A percentile compares a stretch with the other conserved stretches of the same genome.
phyloP scores from a whole-genome alignment of 2,329 filamentous ascomycete genomes.

The Trichophyton mentagrophytes region DNA sequence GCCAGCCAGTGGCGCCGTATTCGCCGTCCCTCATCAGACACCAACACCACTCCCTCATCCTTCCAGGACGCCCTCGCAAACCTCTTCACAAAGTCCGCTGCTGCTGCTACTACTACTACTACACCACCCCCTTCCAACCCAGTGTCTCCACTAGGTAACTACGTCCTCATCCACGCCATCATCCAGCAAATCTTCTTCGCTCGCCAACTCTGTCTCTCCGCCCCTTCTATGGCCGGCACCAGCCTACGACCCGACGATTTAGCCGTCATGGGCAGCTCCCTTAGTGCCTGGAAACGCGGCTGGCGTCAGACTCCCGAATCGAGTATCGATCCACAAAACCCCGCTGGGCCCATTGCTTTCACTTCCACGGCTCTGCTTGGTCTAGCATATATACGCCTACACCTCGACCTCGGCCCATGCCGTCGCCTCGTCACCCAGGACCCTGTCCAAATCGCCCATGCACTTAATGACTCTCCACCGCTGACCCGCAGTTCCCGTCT shows the following conservation, averaged over 20 bases:
- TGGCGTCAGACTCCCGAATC: slow-evolving; percentile 44
- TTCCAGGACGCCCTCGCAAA: slow-evolving; percentile 36
- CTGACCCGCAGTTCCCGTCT: slow-evolving; percentile 34
- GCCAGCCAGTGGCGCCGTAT: slow-evolving; percentile 38
- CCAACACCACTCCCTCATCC: slow-evolving; percentile 18
- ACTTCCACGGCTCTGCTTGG: slow-evolving; percentile 38
- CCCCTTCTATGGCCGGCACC: slow-evolving; percentile 31
- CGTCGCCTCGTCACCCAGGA: slow-evolving; percentile 38
- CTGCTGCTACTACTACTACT: slow-evolving; percentile 17
- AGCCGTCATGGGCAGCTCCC: slow-evolving; percentile 33
- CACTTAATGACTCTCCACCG: slow-evolving; percentile 32
- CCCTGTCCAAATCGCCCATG: slow-evolving; percentile 34
- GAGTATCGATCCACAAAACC: slow-evolving; percentile 41
- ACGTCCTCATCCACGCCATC: slow-evolving; percentile 43
- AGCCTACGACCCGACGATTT: slow-evolving; percentile 35
- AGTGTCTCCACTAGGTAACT: slow-evolving; percentile 41
- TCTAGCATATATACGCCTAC: slow-evolving; percentile 36
- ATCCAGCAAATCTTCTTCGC: slow-evolving; percentile 43
- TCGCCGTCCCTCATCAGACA: slow-evolving; percentile 23
- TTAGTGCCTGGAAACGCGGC: slow-evolving; percentile 40
- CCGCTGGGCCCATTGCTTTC: slow-evolving; percentile 42
- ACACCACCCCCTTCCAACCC: slow-evolving; percentile 21
- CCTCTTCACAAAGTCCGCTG: slow-evolving; percentile 27
- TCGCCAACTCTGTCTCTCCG: slow-evolving; percentile 36
- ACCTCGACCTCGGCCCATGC: slow-evolving; percentile 37